Evolutionary conservation across 495 filamentous ascomycete genomes (phyloP).

Genomic region (Immersiella caudata): DNA sequence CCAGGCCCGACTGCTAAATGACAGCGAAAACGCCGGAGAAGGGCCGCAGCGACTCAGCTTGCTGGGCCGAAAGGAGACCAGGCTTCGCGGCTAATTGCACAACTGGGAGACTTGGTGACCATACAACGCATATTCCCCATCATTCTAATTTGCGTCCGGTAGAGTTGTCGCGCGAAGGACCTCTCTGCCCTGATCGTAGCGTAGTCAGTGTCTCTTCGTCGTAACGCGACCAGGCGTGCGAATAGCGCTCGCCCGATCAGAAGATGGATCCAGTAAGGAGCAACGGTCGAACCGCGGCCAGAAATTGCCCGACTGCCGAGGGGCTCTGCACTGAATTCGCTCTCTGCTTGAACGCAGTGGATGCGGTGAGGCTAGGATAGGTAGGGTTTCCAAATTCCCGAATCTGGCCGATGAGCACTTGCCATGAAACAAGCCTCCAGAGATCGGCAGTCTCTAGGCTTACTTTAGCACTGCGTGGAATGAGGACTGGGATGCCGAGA

Average conservation of each 20-base stretch:
- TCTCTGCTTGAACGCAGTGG: neutral
- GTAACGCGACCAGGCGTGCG: neutral
- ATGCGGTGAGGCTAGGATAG: neutral
- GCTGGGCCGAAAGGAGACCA: neutral
- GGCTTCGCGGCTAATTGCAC: conserved; percentile 31
- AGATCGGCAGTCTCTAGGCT: neutral
- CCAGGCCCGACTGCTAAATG: conserved; percentile 10
- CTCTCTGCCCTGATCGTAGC: neutral
- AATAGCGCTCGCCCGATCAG: neutral
- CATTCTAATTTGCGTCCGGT: conserved; percentile 17
- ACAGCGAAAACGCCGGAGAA: conserved; percentile 39
- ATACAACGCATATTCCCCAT: no score
- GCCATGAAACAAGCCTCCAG: neutral
- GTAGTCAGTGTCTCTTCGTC: neutral
- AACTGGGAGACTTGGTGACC: conserved; percentile 6
- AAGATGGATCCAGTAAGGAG: conserved; percentile 7
- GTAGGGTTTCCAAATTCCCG: neutral
- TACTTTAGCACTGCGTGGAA: neutral
- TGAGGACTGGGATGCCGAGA: neutral
- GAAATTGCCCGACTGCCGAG: neutral
- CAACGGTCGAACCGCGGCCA: neutral
- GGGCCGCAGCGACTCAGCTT: conserved; percentile 32
- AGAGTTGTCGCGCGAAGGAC: conserved; percentile 19
- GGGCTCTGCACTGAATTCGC: neutral
- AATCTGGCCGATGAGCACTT: neutral